These are phyloP conservation scores for Thuidium tamariscinum DNA, from an alignment of 225 moss, liverwort and hornwort genomes.

Conservation along the genomic window DNA sequence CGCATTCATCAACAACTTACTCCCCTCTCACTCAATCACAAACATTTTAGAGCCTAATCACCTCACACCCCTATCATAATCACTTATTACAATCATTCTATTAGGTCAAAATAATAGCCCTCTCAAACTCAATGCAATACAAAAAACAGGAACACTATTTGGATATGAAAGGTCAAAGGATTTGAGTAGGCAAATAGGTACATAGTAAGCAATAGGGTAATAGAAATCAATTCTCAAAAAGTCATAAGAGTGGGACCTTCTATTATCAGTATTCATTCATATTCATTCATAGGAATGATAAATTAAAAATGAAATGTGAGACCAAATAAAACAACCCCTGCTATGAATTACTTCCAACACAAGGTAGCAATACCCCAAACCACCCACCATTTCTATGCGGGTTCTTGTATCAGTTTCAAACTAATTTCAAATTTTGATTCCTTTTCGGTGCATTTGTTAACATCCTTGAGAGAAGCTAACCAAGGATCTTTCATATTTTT, in stretches of 20 bases:
- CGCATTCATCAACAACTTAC: not conserved
- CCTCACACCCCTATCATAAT: no score
- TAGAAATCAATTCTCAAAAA: not conserved
- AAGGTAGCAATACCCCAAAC: accelerated
- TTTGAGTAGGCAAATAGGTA: not conserved
- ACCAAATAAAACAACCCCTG: not conserved
- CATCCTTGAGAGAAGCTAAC: not conserved
- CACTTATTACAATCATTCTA: not conserved
- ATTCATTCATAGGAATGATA: not conserved
- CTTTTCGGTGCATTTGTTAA: no score
- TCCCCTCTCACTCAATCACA: not conserved
- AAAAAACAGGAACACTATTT: not conserved
- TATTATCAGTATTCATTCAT: not conserved
- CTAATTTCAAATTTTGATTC: not conserved
- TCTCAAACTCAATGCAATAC: not conserved
- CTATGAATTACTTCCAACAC: no score
- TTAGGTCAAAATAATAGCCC: not conserved
- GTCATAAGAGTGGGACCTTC: not conserved
- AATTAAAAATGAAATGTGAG: not conserved
- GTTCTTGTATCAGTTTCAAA: no score
- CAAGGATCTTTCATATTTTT: not conserved
- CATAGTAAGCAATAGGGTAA: not conserved
- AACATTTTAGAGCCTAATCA: not conserved
- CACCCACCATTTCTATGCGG: not conserved
- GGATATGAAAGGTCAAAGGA: conserved; percentile 8